Conservation (phyloP, 345 rosid species). For the Noccaea bulbosa region DNA sequence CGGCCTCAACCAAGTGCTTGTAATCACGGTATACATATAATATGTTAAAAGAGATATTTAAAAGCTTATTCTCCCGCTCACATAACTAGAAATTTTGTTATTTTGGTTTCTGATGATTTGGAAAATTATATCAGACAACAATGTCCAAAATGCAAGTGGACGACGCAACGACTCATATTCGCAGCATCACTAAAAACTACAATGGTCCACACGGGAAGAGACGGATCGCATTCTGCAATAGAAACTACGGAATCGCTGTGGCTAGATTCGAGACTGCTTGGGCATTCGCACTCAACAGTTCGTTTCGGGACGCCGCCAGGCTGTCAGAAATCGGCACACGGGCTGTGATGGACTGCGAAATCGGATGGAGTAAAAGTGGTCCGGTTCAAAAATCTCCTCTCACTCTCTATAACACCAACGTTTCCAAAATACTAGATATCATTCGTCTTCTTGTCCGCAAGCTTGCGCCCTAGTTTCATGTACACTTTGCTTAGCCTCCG, state of each 20-base stretch:
- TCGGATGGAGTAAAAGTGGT: conserved; percentile 1
- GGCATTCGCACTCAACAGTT: not conserved
- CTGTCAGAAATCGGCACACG: not conserved
- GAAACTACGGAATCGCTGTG: conserved; percentile 7
- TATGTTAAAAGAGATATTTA: too few relatives aligned
- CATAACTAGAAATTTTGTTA: not conserved
- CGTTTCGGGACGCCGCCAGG: not conserved
- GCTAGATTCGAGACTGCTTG: conserved; percentile 24
- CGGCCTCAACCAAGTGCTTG: conserved; percentile 11
- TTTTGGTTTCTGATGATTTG: not conserved
- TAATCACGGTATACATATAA: conserved; percentile 9
- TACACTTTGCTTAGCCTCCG: too few relatives aligned
- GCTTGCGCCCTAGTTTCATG: not conserved
- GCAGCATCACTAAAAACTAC: not conserved
- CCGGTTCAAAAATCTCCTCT: conserved; percentile 22
- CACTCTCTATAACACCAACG: conserved; percentile 9
- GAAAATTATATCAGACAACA: conserved; percentile 1
- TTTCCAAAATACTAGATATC: not conserved
- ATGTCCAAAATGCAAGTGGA: conserved; percentile 9
- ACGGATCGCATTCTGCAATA: conserved; percentile 21
- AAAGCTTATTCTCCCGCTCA: too few relatives aligned
- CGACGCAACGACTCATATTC: conserved; percentile 4
- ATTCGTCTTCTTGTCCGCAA: conserved; percentile 2
- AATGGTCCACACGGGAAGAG: conserved; percentile 18
- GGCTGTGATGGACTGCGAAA: conserved; percentile 17